Base-by-base conservation (phyloP, 140 eudicot genomes). In the Bidens hawaiensis region DNA sequence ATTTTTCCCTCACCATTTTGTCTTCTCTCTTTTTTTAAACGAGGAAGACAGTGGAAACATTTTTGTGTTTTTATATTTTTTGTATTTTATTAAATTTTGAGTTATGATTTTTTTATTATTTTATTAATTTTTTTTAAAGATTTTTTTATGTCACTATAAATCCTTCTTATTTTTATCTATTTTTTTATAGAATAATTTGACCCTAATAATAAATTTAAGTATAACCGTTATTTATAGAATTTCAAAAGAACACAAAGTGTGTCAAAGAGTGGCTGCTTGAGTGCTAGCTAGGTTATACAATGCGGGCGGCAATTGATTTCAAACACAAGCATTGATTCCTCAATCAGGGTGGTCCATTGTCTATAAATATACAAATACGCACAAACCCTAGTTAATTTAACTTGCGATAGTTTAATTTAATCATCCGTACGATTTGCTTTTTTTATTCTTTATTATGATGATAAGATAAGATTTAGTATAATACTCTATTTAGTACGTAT, bases 311-410 rank as follows among this genome's bases (percentile, higher is more conserved):
- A 55, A 41, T 17, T 55, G 18, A 58, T 46, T 58, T 60, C 60
- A 58, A 58, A 58, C 50, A 45, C 74, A 58, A 28, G 58, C 47
- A 58, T 56, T 21, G 59, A 66, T 68, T 68, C 67, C 31, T 38
- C 59, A 15, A 58, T 58, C 2, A 59, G 67, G 27, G 60, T 69
- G 75, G 75, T 69, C 75, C 67, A 60, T 46, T 58, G 67, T 69
- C 67, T 69, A 69, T 43, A 26, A 1, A 21, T 43, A 27, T 23
- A 30, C 14, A 34, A 8, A 51, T 38, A 68, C 12, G 45, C 42
- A 57, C 13, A 13, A 17, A 13, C 42, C 57, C 34, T 41, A 38
- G 13, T 26, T 19, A 55, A 17, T 34, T 51, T 54, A 25, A 26
- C 30, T n/a, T n/a, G n/a, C n/a, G n/a, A n/a, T n/a, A n/a, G n/a